These are phyloP conservation scores for Penicillium oxalicum DNA, from an alignment of 2,329 filamentous ascomycete genomes.

Conservation along the genomic window DNA sequence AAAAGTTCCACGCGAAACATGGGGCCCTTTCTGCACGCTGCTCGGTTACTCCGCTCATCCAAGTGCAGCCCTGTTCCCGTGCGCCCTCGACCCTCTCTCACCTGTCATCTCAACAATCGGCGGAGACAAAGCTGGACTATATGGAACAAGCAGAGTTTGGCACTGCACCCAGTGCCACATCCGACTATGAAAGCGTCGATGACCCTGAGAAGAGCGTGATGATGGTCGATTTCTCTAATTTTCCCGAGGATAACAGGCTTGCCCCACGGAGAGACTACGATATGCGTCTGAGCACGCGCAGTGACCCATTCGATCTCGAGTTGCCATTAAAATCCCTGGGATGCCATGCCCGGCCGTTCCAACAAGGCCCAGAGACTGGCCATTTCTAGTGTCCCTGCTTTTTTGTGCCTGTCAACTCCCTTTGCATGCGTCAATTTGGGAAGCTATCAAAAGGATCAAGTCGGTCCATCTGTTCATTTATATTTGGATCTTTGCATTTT, in stretches of 20 bases:
- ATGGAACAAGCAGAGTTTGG: constrained; percentile 12
- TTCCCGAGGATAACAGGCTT: constrained; percentile 1
- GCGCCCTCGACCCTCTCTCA: constrained; percentile 4
- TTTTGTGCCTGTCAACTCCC: no score
- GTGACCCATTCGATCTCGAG: constrained; percentile 35
- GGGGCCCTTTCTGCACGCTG: constrained; percentile 1
- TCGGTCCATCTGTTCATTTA: no score
- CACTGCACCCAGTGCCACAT: background rate
- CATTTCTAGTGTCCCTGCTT: background rate
- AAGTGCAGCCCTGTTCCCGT: constrained; percentile 12
- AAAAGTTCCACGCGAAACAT: background rate
- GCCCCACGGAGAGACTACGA: constrained; percentile 1
- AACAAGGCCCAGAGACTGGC: background rate
- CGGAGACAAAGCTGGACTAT: background rate
- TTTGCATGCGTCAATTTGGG: no score
- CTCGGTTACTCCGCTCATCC: constrained; percentile 8
- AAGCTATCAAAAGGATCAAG: no score
- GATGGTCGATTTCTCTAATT: constrained; percentile 1
- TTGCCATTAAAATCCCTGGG: constrained; percentile 29
- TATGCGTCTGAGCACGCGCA: constrained; percentile 23
- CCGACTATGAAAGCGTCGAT: constrained; percentile 1
- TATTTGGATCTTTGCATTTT: background rate
- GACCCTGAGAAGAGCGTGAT: constrained; percentile 1
- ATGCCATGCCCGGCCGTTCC: background rate
- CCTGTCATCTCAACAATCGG: constrained; percentile 12